Base-by-base conservation (phyloP, 345 rosid species). In the Cardamine chenopodiifolia region DNA sequence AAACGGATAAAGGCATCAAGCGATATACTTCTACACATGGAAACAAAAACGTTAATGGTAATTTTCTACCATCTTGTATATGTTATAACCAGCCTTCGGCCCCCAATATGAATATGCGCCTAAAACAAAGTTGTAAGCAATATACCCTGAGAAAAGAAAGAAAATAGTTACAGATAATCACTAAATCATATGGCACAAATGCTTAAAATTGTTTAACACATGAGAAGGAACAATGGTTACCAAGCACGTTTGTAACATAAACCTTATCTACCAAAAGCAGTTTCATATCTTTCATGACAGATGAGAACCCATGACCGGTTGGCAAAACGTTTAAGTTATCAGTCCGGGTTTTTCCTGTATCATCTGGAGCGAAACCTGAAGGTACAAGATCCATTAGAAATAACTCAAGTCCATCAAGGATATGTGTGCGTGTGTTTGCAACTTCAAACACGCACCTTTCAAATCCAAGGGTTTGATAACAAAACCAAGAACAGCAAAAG, bases 71-170 rank as follows among this genome's bases (percentile, higher is more conserved):
- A 92, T 90, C 44, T 94, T 84, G 81, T 90, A 94, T 40, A 94
- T 91, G 73, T 80, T 85, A 37, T 88, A 71, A 57, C 97, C 98
- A 77, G 97, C 98, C 82, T 94, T 94, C 45, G 98, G 98, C 4
- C 97, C 96, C 97, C 97, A 94, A 68, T 91, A 94, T 9, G 97
- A 91, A 82, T 94, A 94, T 58, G 98, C 98, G 28, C 98, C 97
- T 44, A 94, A 56, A 68, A 94, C 98, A 48, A 91, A 94, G 81
- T 80, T 94, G 90, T 94, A 94, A n/a, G 85, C 86, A 56, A 89
- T 73, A 76, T 88, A 84, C 47, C 98, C 98, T 94, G 85, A 62
- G 74, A 82, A 78, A 26, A 22, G 19, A 53, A 73, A 42, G 26
- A 40, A 62, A 62, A 68, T 26, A 49, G 56, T 14, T 82, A 85